Conservation (phyloP, 352 stramenopile genomes). For the Vaucheria bursata region DNA sequence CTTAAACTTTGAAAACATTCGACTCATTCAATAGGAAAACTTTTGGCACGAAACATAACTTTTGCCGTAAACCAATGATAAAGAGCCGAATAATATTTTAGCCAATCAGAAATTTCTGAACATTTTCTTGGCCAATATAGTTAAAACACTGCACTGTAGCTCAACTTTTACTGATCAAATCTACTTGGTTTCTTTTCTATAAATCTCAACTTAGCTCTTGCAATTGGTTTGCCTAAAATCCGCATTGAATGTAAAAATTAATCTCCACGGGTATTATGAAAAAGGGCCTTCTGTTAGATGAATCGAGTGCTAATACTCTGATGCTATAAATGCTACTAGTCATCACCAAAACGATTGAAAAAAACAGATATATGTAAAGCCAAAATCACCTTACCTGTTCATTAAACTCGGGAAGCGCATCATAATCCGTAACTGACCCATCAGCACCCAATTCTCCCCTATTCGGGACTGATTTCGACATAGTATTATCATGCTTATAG, state of each 20-base stretch:
- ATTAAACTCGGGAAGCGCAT: slow-evolving; percentile 10
- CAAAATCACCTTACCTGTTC: slow-evolving; percentile 1
- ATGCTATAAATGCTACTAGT: neutral
- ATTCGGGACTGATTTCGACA: neutral
- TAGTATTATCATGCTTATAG: slow-evolving; percentile 20
- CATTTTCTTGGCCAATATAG: too few species aligned
- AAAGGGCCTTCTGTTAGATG: too few species aligned
- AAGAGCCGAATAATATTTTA: too few species aligned
- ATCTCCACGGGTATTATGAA: too few species aligned
- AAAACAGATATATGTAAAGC: neutral
- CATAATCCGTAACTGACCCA: slow-evolving; percentile 1
- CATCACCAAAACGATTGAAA: neutral
- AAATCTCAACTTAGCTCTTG: neutral
- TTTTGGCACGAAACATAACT: too few species aligned
- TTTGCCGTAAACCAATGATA: too few species aligned
- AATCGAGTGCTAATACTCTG: neutral
- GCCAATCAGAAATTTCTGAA: too few species aligned
- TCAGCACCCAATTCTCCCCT: neutral
- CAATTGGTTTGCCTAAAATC: neutral
- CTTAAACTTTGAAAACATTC: too few species aligned
- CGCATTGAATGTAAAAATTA: neutral
- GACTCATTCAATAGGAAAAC: too few species aligned
- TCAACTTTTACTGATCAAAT: too few species aligned
- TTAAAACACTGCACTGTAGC: too few species aligned
- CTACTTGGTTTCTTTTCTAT: too few species aligned